Base-by-base conservation (phyloP, 345 rosid genomes). In the Capsella bursapastoris region DNA sequence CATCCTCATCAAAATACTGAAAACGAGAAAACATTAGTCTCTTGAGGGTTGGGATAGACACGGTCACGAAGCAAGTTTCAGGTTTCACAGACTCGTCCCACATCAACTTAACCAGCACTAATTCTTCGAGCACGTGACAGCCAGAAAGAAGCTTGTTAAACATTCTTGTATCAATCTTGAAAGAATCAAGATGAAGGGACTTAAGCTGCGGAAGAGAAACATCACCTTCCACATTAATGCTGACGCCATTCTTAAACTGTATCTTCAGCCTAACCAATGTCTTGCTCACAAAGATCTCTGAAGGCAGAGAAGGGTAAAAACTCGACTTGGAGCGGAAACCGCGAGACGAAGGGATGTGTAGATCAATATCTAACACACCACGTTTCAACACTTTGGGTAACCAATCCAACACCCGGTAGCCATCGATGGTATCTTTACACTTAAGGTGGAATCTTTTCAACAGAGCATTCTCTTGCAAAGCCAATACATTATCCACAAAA, bases 141-240 rank as follows among this genome's bases (percentile, higher is more conserved):
- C 31, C 32, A 25, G 57, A 51, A 10, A 51, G 31, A 51, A 51
- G 31, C 32, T 51, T 51, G n/a, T 25, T 10, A 51, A 51, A 51
- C 32, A 4, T 25, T 1, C 14, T 2, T 1, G 7, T 10, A 3
- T 25, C 32, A 0, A 25, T 10, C 32, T 2, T 4, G 1, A 51
- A 9, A 51, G 10, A 11, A 25, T 51, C 32, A 25, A 51, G 57
- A 51, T 51, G 57, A 3, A 51, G 57, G 1, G 31, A 25, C 57
- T 51, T 51, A 51, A 51, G 57, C 12, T 25, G 25, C 1, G 57
- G 57, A 51, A 51, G 57, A 51, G 14, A 51, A 51, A 51, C 29
- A 51, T 5, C 32, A 25, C 31, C 7, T 25, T 52, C 14, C 8
- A 52, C 8, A 11, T 52, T 1, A 52, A 27, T 10, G 1, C 2